Evolutionary conservation across 345 rosid species (phyloP).

Genomic region (Eutrema japonicum): DNA sequence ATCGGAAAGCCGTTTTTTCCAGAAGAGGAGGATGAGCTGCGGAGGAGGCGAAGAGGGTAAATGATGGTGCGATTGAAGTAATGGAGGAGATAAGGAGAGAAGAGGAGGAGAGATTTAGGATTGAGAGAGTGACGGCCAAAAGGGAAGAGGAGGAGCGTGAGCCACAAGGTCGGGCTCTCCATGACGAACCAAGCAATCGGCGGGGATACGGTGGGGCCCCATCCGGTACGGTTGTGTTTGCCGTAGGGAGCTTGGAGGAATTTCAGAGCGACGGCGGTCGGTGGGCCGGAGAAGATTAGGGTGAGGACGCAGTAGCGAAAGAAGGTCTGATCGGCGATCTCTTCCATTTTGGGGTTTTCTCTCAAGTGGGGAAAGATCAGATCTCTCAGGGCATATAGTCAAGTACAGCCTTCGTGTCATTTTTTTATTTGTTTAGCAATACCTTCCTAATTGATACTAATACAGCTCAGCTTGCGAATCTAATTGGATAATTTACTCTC

Average conservation of each 20-base stretch:
- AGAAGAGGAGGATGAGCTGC: conserved; percentile 15
- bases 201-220: conserved; percentile 83
- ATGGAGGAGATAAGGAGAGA: conserved; percentile 74
- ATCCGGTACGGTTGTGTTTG: conserved; percentile 85
- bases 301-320: conserved; percentile 58
- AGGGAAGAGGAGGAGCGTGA: conserved; percentile 72
- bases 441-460: too few relatives aligned
- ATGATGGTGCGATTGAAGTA: conserved; percentile 76
- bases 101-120: conserved; percentile 61
- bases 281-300: conserved; percentile 65
- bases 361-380: background rate
- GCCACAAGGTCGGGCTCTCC: conserved; percentile 90
- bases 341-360: conserved; percentile 23
- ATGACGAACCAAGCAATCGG: conserved; percentile 90
- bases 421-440: too few relatives aligned
- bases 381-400: conserved; percentile 17
- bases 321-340: conserved; percentile 53
- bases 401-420: background rate
- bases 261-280: conserved; percentile 62
- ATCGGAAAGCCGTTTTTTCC: conserved; percentile 49
- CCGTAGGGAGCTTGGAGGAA: conserved; percentile 94
- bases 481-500: too few relatives aligned
- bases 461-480: too few relatives aligned
- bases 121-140: conserved; percentile 61
- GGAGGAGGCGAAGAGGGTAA: conserved; percentile 74